Base-by-base conservation (phyloP, 345 rosid species). In the Citrus trifoliata region DNA sequence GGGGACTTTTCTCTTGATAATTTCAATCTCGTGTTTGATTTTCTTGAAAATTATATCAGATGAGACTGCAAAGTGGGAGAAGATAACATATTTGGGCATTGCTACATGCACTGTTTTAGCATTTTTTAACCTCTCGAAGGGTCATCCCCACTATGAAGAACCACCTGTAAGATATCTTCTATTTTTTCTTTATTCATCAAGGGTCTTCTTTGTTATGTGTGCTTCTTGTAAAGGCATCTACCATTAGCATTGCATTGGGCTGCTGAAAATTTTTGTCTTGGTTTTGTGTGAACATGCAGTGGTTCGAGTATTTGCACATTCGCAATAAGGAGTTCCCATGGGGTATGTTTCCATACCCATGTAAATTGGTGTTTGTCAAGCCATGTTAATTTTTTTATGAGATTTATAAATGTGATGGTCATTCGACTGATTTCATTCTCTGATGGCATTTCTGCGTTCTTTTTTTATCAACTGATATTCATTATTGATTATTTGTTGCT, bases 251-350 rank as follows among this genome's bases (percentile, higher is more conserved):
- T 63, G 1, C 37, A 18, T 27, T 5, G 28, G 37, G 25, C 33
- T 33, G 42, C 70, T 78, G 67, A 85, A 40, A 53, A 22, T 60
- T 40, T 27, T 65, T 4, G 21, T 48, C 68, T 38, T 68, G 2
- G 4, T 78, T 42, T 63, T 70, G 30, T 61, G 35, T 68, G 28
- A 46, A 12, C 25, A 33, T 82, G 82, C 93, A 96, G 99, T 65
- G 95, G 0, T 96, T 93, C 76, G 87, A 93, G 0, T 93, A 92
- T 85, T n/a, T 96, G 90, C 98, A 93, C 87, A 88, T 96, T 83
- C 98, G 98, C 80, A 94, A 92, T 85, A 96, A 94, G 90, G 98
- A 96, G 91, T 96, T 94, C 58, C 98, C 99, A 59, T 96, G 97
- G 99, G 99, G 99, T 96, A 94, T 75, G 87, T 80, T 21, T 78